A percentile compares a stretch with the other conserved stretches of the same genome.
These are phyloP conservation scores for Ceratopteris richardii DNA, from an alignment of 75 land plant genomes.

Conservation along the genomic window DNA sequence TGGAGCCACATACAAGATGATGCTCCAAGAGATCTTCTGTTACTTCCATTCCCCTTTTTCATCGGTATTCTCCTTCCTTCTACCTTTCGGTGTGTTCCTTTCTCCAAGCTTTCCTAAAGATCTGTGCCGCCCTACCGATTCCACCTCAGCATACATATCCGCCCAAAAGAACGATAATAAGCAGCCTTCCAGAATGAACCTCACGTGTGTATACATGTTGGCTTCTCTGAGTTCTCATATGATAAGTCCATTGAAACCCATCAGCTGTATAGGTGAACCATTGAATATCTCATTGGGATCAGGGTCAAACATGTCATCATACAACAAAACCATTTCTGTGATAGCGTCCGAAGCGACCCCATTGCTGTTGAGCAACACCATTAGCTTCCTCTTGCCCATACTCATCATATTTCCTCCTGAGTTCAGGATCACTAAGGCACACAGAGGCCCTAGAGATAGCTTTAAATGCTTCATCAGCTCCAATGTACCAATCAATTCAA, in stretches of 20 bases:
- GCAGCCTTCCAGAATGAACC: constrained; percentile 18
- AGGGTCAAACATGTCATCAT: constrained; percentile 45
- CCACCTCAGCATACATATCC: no score
- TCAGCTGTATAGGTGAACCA: constrained; percentile 34
- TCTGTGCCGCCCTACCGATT: no score
- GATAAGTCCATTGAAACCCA: constrained; percentile 27
- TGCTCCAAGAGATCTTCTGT: no score
- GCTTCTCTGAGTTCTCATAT: constrained; percentile 28
- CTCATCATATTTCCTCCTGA: constrained; percentile 58
- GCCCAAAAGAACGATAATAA: constrained; percentile 49
- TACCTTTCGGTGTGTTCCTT: no score
- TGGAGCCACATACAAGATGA: no score
- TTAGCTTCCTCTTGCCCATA: constrained; percentile 44
- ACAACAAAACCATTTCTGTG: background rate
- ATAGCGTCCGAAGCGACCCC: background rate
- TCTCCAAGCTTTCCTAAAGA: no score
- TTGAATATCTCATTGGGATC: constrained; percentile 69
- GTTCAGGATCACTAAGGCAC: constrained; percentile 55
- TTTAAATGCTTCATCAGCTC: constrained; percentile 90
- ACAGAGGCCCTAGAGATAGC: constrained; percentile 68
- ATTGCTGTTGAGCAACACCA: constrained; percentile 35
- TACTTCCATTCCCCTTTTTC: no score
- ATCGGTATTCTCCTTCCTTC: no score
- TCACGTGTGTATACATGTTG: constrained; percentile 8
- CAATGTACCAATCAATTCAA: no score